phyloP scores from a whole-genome alignment of 139 green algal genomes.

The Closterium sp. region DNA sequence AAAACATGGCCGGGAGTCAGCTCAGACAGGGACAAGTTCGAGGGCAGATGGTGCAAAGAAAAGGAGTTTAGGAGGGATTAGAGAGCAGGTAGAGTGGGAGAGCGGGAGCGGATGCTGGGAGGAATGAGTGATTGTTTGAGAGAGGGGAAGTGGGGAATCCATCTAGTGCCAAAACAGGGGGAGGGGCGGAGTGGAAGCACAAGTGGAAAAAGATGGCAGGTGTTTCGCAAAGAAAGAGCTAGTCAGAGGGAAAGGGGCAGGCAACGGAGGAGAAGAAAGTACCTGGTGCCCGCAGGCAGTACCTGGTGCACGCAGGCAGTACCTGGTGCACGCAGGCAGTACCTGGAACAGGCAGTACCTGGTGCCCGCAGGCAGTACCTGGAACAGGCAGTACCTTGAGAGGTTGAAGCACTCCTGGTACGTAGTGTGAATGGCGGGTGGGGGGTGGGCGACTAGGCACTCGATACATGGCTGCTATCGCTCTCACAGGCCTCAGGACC shows the following conservation, averaged over 20 bases:
- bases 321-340: too few relatives aligned
- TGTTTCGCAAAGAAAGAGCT: background rate
- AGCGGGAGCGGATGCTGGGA: background rate
- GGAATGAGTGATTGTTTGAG: background rate
- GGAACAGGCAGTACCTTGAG: constrained; percentile 42
- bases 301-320: too few relatives aligned
- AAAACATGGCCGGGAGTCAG: background rate
- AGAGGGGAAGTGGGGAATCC: too few relatives aligned
- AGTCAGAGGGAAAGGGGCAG: too few relatives aligned
- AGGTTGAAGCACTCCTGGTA: constrained; percentile 62
- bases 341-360: too few relatives aligned
- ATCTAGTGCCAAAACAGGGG: background rate
- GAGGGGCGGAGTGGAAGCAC: background rate
- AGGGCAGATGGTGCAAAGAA: background rate
- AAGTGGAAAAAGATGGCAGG: background rate
- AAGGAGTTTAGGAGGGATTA: background rate
- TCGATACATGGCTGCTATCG: constrained; percentile 87
- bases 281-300: too few relatives aligned
- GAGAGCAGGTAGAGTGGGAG: background rate
- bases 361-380: background rate
- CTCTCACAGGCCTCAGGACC: background rate
- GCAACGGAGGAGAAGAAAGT: background rate
- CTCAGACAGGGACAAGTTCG: background rate
- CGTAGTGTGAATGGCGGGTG: constrained; percentile 79
- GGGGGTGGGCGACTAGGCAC: constrained; percentile 83